Evolutionary conservation across 805 yeast species (phyloP).

Genomic region (Spathaspora hagerdaliae): DNA sequence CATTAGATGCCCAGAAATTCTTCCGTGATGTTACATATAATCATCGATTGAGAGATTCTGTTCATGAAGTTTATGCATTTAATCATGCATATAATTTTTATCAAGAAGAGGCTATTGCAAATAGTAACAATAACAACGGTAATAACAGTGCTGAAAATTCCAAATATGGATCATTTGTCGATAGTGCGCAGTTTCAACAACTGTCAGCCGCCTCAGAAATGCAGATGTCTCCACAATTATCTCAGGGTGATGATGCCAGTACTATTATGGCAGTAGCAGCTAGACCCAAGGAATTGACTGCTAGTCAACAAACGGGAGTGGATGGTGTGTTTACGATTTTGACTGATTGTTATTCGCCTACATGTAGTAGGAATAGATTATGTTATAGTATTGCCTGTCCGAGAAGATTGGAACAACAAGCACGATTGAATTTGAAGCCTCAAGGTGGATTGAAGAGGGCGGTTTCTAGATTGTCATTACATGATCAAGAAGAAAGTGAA

Average conservation of each 20-base stretch:
- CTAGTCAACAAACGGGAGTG: conserved; percentile 39
- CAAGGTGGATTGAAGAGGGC: conserved; percentile 81
- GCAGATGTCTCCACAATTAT: background rate
- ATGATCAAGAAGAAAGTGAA: conserved; percentile 68
- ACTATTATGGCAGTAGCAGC: background rate
- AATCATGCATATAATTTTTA: conserved; percentile 50
- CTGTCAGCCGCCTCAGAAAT: background rate
- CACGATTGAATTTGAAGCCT: conserved; percentile 82
- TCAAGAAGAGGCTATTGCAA: conserved; percentile 18
- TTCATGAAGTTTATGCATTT: conserved; percentile 83
- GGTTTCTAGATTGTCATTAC: conserved; percentile 62
- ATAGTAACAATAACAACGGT: no score
- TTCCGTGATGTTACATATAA: conserved; percentile 96
- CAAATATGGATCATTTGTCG: conserved; percentile 26
- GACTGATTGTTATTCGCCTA: conserved; percentile 95
- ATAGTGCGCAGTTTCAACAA: conserved; percentile 7
- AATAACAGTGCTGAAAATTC: conserved; percentile 18
- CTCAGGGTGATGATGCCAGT: background rate
- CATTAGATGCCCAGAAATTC: conserved; percentile 89
- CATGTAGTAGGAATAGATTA: conserved; percentile 81
- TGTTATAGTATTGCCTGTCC: conserved; percentile 98
- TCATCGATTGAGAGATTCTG: conserved; percentile 86
- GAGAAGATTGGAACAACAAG: conserved; percentile 91
- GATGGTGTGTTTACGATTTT: conserved; percentile 91
- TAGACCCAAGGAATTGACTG: conserved; percentile 6